Conservation (phyloP, 176 grass and related monocot genomes). For the Aegilops tauschii region DNA sequence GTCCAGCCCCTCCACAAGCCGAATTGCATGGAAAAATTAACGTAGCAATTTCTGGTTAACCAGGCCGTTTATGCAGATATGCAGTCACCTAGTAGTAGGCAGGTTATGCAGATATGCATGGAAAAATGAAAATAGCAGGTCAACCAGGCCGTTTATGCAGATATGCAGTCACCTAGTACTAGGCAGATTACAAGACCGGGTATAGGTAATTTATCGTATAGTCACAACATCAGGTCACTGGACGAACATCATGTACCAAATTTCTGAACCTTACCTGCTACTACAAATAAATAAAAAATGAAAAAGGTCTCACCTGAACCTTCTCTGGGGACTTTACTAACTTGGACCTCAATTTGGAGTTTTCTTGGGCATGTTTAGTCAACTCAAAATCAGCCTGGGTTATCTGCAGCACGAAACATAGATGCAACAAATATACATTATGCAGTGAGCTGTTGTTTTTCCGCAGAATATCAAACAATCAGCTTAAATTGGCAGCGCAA, state of each 20-base stretch:
- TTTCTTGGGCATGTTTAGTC: constrained; percentile 66
- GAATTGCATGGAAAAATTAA: not conserved
- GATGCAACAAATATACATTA: not conserved
- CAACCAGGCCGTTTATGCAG: not conserved
- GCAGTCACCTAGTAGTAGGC: too few relatives aligned
- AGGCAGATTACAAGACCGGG: not conserved
- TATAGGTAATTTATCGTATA: not conserved
- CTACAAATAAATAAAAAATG: not conserved
- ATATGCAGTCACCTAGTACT: not conserved
- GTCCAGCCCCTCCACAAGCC: not conserved
- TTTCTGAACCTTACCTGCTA: not conserved
- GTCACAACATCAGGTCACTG: not conserved
- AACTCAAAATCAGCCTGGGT: constrained; percentile 7
- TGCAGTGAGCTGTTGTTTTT: not conserved
- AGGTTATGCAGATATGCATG: too few relatives aligned
- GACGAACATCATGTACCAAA: not conserved
- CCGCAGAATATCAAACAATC: not conserved
- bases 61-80: too few relatives aligned
- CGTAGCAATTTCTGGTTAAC: too few relatives aligned
- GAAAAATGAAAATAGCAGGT: not conserved
- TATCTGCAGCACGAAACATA: not conserved
- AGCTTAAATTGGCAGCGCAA: not conserved
- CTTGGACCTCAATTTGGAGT: constrained; percentile 55
- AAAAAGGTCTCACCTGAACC: constrained; percentile 50
- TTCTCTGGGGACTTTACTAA: constrained; percentile 90